phyloP scores from a whole-genome alignment of 495 filamentous ascomycete genomes.

The Lepraria neglecta region DNA sequence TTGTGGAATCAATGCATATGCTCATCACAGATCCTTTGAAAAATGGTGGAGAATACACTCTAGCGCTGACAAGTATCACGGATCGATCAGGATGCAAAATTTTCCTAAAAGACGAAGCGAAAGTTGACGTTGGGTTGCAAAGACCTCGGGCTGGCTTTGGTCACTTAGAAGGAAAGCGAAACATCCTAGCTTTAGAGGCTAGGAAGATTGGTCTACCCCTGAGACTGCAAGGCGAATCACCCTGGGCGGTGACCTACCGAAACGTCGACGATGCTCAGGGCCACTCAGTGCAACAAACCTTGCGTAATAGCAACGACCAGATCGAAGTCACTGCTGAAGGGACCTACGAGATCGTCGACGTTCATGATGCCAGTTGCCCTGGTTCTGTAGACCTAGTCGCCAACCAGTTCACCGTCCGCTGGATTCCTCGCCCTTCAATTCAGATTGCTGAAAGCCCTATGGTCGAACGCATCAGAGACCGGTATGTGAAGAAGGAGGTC shows the following conservation, averaged over 20 bases:
- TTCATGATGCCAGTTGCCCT: slow-evolving; percentile 71
- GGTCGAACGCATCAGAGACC: slow-evolving; percentile 41
- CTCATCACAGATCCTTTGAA: slow-evolving; percentile 68
- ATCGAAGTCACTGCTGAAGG: slow-evolving; percentile 61
- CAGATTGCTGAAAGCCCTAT: slow-evolving; percentile 56
- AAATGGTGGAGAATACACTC: slow-evolving; percentile 78
- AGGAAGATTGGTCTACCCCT: slow-evolving; percentile 68
- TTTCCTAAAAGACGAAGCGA: slow-evolving; percentile 69
- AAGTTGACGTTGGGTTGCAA: slow-evolving; percentile 78
- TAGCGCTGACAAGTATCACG: slow-evolving; percentile 75
- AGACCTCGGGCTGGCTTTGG: slow-evolving; percentile 80
- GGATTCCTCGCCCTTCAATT: slow-evolving; percentile 74
- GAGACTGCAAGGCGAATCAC: slow-evolving; percentile 71
- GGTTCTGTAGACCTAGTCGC: slow-evolving; percentile 68
- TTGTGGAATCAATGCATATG: slow-evolving; percentile 52
- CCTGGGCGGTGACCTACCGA: slow-evolving; percentile 72
- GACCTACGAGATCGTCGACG: slow-evolving; percentile 67
- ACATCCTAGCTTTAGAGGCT: slow-evolving; percentile 66
- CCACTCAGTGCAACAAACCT: slow-evolving; percentile 42
- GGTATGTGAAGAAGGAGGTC: slow-evolving; percentile 66
- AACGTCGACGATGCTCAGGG: slow-evolving; percentile 48
- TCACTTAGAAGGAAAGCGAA: slow-evolving; percentile 66
- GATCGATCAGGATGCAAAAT: slow-evolving; percentile 82
- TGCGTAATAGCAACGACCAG: slow-evolving; percentile 61
- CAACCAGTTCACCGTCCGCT: slow-evolving; percentile 69